Evolutionary conservation across 2,329 filamentous ascomycete species (phyloP).

Genomic region (Diaporthe vaccinii): DNA sequence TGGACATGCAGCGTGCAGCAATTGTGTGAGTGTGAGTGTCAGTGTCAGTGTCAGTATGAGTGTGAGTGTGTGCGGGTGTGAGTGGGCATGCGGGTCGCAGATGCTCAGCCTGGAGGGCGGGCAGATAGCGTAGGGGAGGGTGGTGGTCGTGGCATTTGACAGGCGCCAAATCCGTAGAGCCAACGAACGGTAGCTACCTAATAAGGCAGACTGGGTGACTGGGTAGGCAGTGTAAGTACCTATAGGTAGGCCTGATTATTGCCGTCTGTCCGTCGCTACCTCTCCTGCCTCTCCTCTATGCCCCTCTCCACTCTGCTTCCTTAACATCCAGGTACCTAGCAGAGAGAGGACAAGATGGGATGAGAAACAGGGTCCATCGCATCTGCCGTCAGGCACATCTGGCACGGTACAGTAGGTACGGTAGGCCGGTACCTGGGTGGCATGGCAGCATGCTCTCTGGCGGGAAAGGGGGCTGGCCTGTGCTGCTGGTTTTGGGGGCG

Average conservation of each 20-base stretch:
- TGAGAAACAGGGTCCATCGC: conserved; percentile 4
- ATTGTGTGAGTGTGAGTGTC: background rate
- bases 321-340: background rate
- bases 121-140: conserved; percentile 5
- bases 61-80: conserved; percentile 2
- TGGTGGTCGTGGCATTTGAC: conserved; percentile 39
- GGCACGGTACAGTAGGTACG: background rate
- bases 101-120: conserved; percentile 27
- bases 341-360: background rate
- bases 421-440: background rate
- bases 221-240: background rate
- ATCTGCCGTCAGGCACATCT: conserved; percentile 4
- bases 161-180: conserved; percentile 34
- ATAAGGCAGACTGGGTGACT: background rate
- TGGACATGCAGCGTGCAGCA: conserved; percentile 4
- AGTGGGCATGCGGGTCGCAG: conserved; percentile 20
- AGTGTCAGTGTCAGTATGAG: background rate
- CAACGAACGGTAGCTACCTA: conserved; percentile 25
- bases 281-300: background rate
- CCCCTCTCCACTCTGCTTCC: background rate
- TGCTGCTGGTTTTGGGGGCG: conserved; percentile 9
- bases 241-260: background rate
- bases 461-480: conserved; percentile 10
- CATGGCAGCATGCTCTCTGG: background rate
- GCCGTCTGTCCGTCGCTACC: background rate